Evolutionary conservation across 1,284 basidiomycete genomes (phyloP).

Genomic region (Ustilago bromivora): DNA sequence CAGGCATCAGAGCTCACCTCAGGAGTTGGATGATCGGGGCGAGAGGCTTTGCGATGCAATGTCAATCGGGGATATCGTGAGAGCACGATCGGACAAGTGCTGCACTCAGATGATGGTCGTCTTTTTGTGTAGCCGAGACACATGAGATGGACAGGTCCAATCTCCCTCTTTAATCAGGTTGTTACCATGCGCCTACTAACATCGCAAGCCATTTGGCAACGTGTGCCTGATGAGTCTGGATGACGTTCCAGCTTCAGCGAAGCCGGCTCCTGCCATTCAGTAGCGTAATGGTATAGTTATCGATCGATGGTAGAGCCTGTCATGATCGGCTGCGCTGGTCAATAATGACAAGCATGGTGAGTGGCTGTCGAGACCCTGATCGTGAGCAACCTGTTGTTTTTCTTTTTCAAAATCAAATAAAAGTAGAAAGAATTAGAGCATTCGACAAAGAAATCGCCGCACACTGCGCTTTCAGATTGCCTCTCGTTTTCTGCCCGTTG

Average conservation of each 20-base stretch:
- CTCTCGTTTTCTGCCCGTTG: slow-evolving; percentile 8
- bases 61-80: not conserved
- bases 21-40: not conserved
- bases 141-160: not conserved
- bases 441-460: slow-evolving; percentile 1
- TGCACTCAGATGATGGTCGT: not conserved
- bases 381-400: not conserved
- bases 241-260: too few relatives aligned
- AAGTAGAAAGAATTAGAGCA: not conserved
- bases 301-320: not conserved
- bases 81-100: not conserved
- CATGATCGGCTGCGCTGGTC: too few relatives aligned
- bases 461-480: not conserved
- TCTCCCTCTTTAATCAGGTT: not conserved
- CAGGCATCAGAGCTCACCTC: not conserved
- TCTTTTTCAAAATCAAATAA: not conserved
- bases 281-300: not conserved
- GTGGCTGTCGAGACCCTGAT: slow-evolving; percentile 2
- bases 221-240: not conserved
- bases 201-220: not conserved
- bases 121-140: slow-evolving; percentile 9
- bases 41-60: not conserved
- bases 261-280: too few relatives aligned
- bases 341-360: too few relatives aligned
- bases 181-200: not conserved